Conservation (phyloP, 495 filamentous ascomycete species). For the Xylaria grammica region DNA sequence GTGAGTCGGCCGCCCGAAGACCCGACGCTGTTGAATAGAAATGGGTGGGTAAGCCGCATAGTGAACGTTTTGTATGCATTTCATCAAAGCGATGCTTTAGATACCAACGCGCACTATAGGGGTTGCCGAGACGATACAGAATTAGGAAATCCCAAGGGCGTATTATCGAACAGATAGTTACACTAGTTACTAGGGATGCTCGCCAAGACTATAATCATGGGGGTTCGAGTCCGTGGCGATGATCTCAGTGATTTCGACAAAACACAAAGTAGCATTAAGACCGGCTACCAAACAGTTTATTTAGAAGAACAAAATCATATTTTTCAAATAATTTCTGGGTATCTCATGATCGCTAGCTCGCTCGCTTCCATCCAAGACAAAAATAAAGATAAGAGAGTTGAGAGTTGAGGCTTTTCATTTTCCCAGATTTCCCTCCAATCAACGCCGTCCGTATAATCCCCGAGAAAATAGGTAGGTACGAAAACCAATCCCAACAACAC, state of each 20-base stretch:
- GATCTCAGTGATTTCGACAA: background rate
- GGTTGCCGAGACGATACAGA: conserved; percentile 80
- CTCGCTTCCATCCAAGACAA: background rate
- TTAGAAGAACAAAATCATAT: background rate
- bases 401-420: background rate
- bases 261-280: background rate
- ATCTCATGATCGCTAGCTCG: conserved; percentile 3
- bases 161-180: conserved; percentile 28
- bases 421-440: background rate
- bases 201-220: conserved; percentile 8
- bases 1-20: conserved; percentile 45
- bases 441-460: conserved; percentile 6
- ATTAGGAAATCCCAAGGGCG: conserved; percentile 48
- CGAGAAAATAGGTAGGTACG: too few species aligned
- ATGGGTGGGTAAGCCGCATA: background rate
- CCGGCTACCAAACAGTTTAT: too few species aligned
- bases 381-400: background rate
- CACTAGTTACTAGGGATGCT: background rate
- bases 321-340: conserved; percentile 14
- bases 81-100: conserved; percentile 81
- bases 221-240: background rate
- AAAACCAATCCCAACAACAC: too few species aligned
- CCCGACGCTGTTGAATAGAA: background rate
- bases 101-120: conserved; percentile 92
- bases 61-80: conserved; percentile 63